phyloP scores from a whole-genome alignment of 129 eudicot genomes.

The Tagetes patula region DNA sequence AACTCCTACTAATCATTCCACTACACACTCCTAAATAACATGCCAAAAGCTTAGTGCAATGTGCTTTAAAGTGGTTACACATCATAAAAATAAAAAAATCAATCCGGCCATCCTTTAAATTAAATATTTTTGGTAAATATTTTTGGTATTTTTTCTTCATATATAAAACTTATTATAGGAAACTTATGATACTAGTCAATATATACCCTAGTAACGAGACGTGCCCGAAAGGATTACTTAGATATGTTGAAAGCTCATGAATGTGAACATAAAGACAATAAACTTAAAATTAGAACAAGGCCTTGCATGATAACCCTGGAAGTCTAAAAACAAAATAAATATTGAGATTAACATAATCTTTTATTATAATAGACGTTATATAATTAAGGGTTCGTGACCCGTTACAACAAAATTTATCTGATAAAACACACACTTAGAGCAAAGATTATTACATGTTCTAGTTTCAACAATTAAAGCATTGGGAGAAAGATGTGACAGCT shows the following conservation, averaged over 20 bases:
- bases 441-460: slow-evolving; percentile 16
- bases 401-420: slow-evolving; percentile 1
- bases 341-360: neutral
- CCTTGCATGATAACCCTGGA: neutral
- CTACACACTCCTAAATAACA: slow-evolving; percentile 17
- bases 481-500: slow-evolving; percentile 1
- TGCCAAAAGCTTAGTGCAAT: slow-evolving; percentile 18
- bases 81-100: slow-evolving; percentile 23
- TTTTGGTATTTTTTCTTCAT: neutral
- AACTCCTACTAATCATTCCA: slow-evolving; percentile 35
- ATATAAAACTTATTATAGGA: neutral
- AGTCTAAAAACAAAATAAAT: neutral
- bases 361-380: slow-evolving; percentile 10
- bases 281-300: neutral
- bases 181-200: neutral
- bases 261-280: neutral
- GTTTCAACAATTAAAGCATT: neutral
- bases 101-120: slow-evolving; percentile 14
- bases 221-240: neutral
- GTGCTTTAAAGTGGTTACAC: slow-evolving; percentile 21
- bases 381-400: neutral
- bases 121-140: neutral
- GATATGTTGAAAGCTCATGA: neutral
- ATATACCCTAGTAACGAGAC: neutral
- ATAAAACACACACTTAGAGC: neutral